Percentiles rank a stretch among this genome's conserved stretches.
Evolutionary conservation across 164 flowering plant species (phyloP).

Genomic region (Sedum album): DNA sequence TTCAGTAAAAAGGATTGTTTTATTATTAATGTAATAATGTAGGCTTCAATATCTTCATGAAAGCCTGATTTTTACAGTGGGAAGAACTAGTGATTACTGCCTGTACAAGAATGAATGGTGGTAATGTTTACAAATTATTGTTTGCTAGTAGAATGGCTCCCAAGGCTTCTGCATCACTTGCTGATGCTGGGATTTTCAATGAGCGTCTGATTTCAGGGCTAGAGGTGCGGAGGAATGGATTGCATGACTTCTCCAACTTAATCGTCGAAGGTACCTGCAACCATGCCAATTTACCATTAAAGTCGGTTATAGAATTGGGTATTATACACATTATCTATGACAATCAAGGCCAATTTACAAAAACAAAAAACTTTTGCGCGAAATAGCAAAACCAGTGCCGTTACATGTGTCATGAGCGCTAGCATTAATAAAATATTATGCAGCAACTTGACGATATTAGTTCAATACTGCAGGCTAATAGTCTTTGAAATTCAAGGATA

Average conservation of each 20-base stretch:
- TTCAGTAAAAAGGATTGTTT: too few relatives aligned
- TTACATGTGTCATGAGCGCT: not conserved
- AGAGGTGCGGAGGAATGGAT: constrained; percentile 81
- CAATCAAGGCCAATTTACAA: not conserved
- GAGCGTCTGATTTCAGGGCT: constrained; percentile 62
- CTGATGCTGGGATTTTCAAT: constrained; percentile 44
- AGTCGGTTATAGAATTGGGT: too few relatives aligned
- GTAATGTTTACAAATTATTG: constrained; percentile 39
- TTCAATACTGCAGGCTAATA: not conserved
- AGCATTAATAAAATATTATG: not conserved
- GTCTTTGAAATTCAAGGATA: not conserved
- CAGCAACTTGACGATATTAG: not conserved
- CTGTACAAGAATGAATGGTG: constrained; percentile 15
- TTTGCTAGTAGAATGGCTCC: constrained; percentile 72
- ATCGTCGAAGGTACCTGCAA: constrained; percentile 70
- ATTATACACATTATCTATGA: too few relatives aligned
- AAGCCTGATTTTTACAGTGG: not conserved
- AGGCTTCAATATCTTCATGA: too few relatives aligned
- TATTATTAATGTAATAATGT: too few relatives aligned
- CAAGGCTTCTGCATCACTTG: constrained; percentile 64
- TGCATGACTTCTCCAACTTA: constrained; percentile 72
- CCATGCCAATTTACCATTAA: not conserved
- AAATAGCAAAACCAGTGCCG: not conserved
- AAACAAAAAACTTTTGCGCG: not conserved
- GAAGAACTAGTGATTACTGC: not conserved